Conservation (phyloP, 129 eudicot genomes). For the Solidago caesia region DNA sequence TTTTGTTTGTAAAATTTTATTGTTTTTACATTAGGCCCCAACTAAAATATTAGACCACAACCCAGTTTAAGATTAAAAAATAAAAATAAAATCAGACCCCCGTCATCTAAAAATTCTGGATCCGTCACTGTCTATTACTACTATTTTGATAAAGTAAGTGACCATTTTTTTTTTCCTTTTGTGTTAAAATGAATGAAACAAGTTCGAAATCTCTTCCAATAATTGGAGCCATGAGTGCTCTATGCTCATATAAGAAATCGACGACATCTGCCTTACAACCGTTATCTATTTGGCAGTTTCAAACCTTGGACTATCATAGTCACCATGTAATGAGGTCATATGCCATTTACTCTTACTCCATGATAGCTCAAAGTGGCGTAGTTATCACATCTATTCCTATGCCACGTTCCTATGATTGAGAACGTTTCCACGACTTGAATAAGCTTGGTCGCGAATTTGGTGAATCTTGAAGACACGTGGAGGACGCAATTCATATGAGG, state of each 20-base stretch:
- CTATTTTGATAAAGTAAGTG: no score
- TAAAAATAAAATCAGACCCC: no score
- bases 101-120: no score
- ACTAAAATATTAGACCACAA: no score
- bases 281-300: conserved; percentile 3
- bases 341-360: not conserved
- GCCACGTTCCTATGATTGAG: not conserved
- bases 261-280: not conserved
- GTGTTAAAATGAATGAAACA: no score
- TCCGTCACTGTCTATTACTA: no score
- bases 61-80: no score
- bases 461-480: not conserved
- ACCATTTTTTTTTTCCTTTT: no score
- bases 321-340: not conserved
- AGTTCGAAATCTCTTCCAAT: no score
- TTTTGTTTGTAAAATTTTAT: no score
- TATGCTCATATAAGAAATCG: not conserved
- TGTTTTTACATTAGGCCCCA: no score
- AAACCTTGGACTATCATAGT: not conserved
- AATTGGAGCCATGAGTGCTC: not conserved
- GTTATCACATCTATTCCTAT: conserved; percentile 6
- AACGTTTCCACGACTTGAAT: not conserved
- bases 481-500: not conserved
- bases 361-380: not conserved
- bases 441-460: not conserved